A percentile compares a stretch with the other conserved stretches of the same genome.
Conservation (phyloP, 2,329 filamentous ascomycete species). For the Colletotrichum sidae region DNA sequence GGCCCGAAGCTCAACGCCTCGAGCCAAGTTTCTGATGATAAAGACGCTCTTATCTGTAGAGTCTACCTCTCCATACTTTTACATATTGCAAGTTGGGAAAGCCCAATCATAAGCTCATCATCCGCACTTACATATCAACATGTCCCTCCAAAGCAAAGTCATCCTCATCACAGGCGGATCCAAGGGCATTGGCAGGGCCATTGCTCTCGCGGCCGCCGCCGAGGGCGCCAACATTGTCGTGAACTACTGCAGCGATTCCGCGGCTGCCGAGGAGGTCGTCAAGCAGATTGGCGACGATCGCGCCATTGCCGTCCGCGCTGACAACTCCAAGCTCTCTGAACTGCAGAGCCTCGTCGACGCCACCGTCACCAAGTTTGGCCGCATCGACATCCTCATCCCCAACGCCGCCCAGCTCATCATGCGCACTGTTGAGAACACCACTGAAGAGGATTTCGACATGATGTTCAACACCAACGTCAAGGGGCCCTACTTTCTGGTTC, state of each 20-base stretch:
- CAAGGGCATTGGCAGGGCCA: conserved; percentile 70
- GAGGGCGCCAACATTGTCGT: conserved; percentile 68
- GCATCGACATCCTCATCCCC: conserved; percentile 69
- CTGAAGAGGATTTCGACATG: conserved; percentile 62
- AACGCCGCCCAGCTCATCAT: conserved; percentile 66
- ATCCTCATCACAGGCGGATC: conserved; percentile 66
- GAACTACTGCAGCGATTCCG: conserved; percentile 63
- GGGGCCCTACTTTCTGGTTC: conserved; percentile 64
- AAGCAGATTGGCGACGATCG: conserved; percentile 58
- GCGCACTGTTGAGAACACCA: conserved; percentile 60
- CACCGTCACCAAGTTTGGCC: conserved; percentile 61
- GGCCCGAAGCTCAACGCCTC: too few species aligned
- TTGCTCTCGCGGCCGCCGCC: conserved; percentile 66
- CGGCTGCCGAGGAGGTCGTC: conserved; percentile 61
- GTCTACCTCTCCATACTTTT: too few species aligned
- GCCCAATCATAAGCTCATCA: neutral
- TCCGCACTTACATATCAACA: conserved; percentile 5
- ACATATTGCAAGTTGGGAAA: too few species aligned
- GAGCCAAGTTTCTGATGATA: neutral
- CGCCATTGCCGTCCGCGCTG: conserved; percentile 66
- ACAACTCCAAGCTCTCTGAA: conserved; percentile 59
- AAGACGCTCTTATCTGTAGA: too few species aligned
- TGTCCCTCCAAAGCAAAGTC: conserved; percentile 52
- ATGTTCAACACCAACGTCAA: conserved; percentile 67
- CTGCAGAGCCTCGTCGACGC: conserved; percentile 61